phyloP scores from a whole-genome alignment of 2,329 filamentous ascomycete species.

The Colletotrichum simmondsii region DNA sequence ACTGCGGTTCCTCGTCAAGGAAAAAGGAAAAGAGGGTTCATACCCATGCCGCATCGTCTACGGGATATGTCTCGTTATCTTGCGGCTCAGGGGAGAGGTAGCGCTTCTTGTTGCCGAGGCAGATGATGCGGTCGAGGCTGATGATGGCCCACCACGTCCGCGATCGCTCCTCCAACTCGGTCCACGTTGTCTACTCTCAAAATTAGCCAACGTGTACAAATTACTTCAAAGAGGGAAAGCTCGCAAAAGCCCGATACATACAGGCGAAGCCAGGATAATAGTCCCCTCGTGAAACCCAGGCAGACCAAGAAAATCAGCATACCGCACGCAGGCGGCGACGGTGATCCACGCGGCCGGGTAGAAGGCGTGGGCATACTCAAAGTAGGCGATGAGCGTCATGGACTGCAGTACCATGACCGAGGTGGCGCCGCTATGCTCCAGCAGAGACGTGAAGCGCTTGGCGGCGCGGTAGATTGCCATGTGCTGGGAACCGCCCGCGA shows the following conservation, averaged over 20 bases:
- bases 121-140: conserved; percentile 49
- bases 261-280: conserved; percentile 48
- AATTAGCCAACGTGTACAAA: not conserved
- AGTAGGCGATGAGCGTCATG: conserved; percentile 56
- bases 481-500: conserved; percentile 44
- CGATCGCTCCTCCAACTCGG: conserved; percentile 57
- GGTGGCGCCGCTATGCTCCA: conserved; percentile 54
- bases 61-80: conserved; percentile 44
- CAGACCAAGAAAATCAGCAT: conserved; percentile 57
- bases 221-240: not conserved
- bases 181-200: conserved; percentile 53
- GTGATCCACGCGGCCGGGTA: conserved; percentile 63
- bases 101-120: conserved; percentile 34
- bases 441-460: conserved; percentile 52
- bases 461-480: conserved; percentile 51
- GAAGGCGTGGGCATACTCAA: conserved; percentile 60
- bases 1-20: no score
- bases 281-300: conserved; percentile 47
- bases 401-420: conserved; percentile 57
- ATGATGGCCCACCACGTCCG: conserved; percentile 61
- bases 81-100: conserved; percentile 37
- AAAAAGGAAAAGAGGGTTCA: not conserved
- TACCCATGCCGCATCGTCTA: conserved; percentile 54
- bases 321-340: conserved; percentile 55
- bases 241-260: conserved; percentile 35